Evolutionary conservation across 805 yeast genomes (phyloP).

Genomic region (Cyberlindnera xishuangbannaensis): DNA sequence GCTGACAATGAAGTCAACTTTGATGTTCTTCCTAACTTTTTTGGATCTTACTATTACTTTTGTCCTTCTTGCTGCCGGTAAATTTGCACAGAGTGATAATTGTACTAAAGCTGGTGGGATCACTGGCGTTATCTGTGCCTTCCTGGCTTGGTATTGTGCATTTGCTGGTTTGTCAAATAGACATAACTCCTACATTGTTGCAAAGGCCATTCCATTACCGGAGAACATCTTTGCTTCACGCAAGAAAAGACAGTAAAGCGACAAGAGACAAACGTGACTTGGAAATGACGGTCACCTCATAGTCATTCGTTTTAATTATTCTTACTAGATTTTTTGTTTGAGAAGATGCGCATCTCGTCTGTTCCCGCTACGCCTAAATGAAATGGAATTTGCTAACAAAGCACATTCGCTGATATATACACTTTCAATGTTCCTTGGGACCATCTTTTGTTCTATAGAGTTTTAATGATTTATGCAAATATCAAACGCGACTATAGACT

Average conservation of each 20-base stretch:
- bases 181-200: slow-evolving; percentile 55
- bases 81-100: slow-evolving; percentile 33
- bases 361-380: too few species aligned
- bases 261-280: too few species aligned
- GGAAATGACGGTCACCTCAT: too few species aligned
- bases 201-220: slow-evolving; percentile 31
- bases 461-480: too few species aligned
- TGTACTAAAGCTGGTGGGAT: slow-evolving; percentile 55
- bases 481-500: too few species aligned
- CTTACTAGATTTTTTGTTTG: too few species aligned
- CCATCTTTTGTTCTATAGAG: too few species aligned
- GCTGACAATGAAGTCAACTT: slow-evolving; percentile 43
- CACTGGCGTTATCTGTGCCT: slow-evolving; percentile 54
- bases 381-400: too few species aligned
- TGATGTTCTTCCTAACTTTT: slow-evolving; percentile 43
- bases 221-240: slow-evolving; percentile 8
- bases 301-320: too few species aligned
- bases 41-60: slow-evolving; percentile 42
- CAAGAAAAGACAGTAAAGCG: slow-evolving; percentile 9
- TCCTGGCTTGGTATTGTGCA: slow-evolving; percentile 66
- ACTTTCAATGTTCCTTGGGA: too few species aligned
- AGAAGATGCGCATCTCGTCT: too few species aligned
- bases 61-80: slow-evolving; percentile 38
- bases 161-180: slow-evolving; percentile 61
- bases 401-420: too few species aligned